Evolutionary conservation across 164 flowering plant species (phyloP).

Genomic region (Protea cynaroides): DNA sequence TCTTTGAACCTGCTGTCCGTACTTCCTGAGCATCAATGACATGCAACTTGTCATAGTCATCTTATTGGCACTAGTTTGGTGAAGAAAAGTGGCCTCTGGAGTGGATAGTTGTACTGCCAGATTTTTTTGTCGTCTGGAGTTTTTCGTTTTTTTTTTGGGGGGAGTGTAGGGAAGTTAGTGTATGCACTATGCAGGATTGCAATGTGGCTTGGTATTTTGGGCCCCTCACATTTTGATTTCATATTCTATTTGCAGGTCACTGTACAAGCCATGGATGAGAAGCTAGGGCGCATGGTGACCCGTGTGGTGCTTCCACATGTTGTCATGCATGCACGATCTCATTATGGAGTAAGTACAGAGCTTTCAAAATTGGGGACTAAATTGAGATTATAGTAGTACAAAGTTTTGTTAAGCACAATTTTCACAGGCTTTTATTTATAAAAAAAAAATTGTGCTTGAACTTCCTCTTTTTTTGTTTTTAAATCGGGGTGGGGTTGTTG

Average conservation of each 20-base stretch:
- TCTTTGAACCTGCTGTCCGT: too few relatives aligned
- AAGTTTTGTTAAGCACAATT: too few relatives aligned
- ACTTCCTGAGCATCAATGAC: too few relatives aligned
- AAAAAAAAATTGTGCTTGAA: background rate
- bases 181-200: background rate
- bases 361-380: background rate
- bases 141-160: too few relatives aligned
- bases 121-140: too few relatives aligned
- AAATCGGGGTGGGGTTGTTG: too few relatives aligned
- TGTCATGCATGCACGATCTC: constrained; percentile 87
- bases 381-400: background rate
- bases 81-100: too few relatives aligned
- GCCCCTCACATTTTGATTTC: background rate
- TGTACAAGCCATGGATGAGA: constrained; percentile 80
- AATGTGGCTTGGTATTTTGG: background rate
- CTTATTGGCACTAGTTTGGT: too few relatives aligned
- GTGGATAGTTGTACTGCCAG: too few relatives aligned
- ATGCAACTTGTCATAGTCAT: too few relatives aligned
- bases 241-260: constrained; percentile 51
- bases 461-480: too few relatives aligned
- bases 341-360: constrained; percentile 64
- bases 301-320: constrained; percentile 98
- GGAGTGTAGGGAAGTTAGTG: background rate
- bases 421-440: too few relatives aligned
- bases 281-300: constrained; percentile 86